Base-by-base conservation (phyloP, 371 early-diverging fungal genomes). In the Dentiscutata heterogama region DNA sequence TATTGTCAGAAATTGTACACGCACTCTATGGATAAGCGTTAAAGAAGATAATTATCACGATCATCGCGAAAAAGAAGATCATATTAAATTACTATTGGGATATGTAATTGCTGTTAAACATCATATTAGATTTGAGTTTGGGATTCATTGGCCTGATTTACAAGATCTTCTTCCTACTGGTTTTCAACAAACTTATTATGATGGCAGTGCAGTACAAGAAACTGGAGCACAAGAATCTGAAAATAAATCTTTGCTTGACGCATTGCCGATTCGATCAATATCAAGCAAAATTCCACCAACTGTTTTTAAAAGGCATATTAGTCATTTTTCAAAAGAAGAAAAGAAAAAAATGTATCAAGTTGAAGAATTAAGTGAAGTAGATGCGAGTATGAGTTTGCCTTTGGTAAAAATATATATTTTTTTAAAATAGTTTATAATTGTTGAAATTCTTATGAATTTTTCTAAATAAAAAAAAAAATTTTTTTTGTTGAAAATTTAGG, bases 21-120 rank as follows among this genome's bases (percentile, higher is more conserved):
- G 95, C 22, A 79, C 90, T 73, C 84, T 94, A 35, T 94, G 94
- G 94, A 86, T 91, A 31, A 86, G 88, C 25, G 90, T 92, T 71
- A 86, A 86, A 16, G 91, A 89, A 61, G 80, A 84, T 6, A n/a
- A 65, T n/a, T 50, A 65, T 0, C 78, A 87, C 35, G 91, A 92
- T 54, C 86, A 87, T 80, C 60, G 83, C n/a, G 93, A 93, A 78
- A 95, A 94, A 85, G 85, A 88, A 83, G 87, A 90, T 25, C 91
- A 92, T 73, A 91, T 95, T 88, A 91, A 92, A 74, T 83, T 95
- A 18, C 80, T 94, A 29, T 72, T 94, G 22, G 95, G 94, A 2
- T 95, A 88, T 83, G 91, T 91, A 0, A 86, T 91, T 16, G 83
- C 94, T 14, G 88, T 90, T 67, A 95, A 95, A 83, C 94, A 95